Evolutionary conservation across 106 monocot species (phyloP), one percentile per base, ranked within the genome.

Genomic region (Apostasia ramifera): DNA sequence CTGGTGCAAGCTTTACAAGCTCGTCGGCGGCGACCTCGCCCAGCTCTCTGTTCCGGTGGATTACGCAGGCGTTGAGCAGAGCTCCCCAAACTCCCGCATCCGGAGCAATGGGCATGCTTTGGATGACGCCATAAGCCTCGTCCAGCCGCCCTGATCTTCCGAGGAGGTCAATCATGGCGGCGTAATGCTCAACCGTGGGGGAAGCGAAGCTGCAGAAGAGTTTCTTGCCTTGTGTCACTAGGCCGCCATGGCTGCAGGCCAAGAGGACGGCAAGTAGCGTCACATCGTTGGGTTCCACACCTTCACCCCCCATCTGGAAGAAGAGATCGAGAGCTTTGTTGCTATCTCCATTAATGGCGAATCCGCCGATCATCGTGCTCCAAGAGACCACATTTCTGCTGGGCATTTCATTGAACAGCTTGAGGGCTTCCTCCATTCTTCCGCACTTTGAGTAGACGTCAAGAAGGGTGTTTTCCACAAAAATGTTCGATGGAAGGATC

Each of bases 151-250:
- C 81, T 0, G 73, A 81, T 63, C 88, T 68, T 13, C 84, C 71
- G 6, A 88, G 51, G 37, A 88, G 76, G 70, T 88, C 88, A 49
- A 84, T 78, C 76, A 88, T 81, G 44, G 84, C 81, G 12, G 84
- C 88, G 57, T 75, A 84, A 42, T 88, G 88, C 73, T 88, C 68
- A 52, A 81, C 47, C 9, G 51, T 61, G 12, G 84, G 84, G 12
- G 63, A 64, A 47, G 64, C 3, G 0, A 71, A 57, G 56, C 49
- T 42, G 5, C 11, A 8, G 56, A 77, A 77, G 8, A 66, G 47
- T 14, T 57, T 39, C 77, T 77, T 71, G 9, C 77, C 77, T 49
- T 77, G 55, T 41, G 1, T 63, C 26, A 77, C 77, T 8, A 77
- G 50, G 1, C 77, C 77, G 1, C 71, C 55, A 56, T 77, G 77